phyloP scores from a whole-genome alignment of 768 basidiomycete genomes.

The Tephrocybe rancida region DNA sequence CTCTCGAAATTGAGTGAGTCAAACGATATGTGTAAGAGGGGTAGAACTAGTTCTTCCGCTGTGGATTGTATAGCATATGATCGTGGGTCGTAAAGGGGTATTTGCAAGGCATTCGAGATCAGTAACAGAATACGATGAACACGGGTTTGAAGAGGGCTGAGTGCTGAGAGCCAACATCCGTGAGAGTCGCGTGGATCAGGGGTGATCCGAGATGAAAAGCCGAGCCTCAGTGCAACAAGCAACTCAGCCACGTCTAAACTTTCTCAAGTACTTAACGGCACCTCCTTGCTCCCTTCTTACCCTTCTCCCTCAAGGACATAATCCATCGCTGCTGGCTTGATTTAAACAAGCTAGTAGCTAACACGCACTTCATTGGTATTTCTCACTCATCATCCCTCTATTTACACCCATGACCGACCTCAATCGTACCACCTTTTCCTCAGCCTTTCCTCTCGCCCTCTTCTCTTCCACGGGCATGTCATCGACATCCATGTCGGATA shows the following conservation, averaged over 20 bases:
- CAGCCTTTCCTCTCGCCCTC: constrained; percentile 38
- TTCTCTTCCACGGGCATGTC: constrained; percentile 48
- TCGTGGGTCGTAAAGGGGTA: neutral
- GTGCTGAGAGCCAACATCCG: constrained; percentile 5
- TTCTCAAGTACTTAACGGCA: constrained; percentile 15
- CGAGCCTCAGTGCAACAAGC: neutral
- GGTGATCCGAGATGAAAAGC: constrained; percentile 21
- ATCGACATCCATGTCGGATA: constrained; percentile 67
- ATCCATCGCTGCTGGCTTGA: constrained; percentile 17
- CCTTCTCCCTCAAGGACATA: constrained; percentile 5
- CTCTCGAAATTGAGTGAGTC: constrained; percentile 2
- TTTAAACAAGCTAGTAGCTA: constrained; percentile 24
- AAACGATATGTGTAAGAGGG: neutral
- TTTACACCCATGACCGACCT: constrained; percentile 30
- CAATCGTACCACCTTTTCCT: constrained; percentile 40
- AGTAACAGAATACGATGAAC: constrained; percentile 7
- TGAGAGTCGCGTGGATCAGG: constrained; percentile 17
- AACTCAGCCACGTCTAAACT: constrained; percentile 18
- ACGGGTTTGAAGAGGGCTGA: neutral
- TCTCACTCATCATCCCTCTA: constrained; percentile 17
- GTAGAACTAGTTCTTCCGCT: neutral
- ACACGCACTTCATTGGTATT: constrained; percentile 23
- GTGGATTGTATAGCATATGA: neutral
- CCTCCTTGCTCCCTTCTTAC: constrained; percentile 11
- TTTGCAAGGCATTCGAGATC: no score